Evolutionary conservation across 805 yeast genomes (phyloP).

Genomic region (Candida montana): DNA sequence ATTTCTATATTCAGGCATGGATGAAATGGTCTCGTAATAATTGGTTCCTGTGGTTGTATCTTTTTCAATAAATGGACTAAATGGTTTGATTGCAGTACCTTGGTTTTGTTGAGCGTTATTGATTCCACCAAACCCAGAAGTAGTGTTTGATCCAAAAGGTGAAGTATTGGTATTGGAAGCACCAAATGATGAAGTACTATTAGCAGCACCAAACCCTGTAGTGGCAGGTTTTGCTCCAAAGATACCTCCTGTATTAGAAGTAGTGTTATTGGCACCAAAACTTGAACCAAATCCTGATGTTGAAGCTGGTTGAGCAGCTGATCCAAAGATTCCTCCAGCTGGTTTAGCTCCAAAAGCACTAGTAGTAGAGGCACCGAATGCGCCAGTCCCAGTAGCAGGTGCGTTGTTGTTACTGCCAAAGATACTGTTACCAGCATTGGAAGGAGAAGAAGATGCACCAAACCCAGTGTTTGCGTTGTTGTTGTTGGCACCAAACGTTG

Average conservation of each 20-base stretch:
- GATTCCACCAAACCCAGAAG: conserved; percentile 17
- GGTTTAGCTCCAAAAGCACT: conserved; percentile 25
- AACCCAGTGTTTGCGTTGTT: conserved; percentile 15
- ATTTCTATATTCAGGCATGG: conserved; percentile 87
- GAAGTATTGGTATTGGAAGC: conserved; percentile 28
- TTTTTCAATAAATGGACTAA: conserved; percentile 63
- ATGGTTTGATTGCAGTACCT: conserved; percentile 73
- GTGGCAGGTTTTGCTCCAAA: conserved; percentile 35
- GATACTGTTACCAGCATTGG: conserved; percentile 27
- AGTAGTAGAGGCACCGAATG: conserved; percentile 17
- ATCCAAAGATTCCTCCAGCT: conserved; percentile 20
- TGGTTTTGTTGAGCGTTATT: conserved; percentile 33
- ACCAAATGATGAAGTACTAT: conserved; percentile 22
- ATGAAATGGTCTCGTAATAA: conserved; percentile 65
- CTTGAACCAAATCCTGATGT: conserved; percentile 25
- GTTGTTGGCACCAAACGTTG: conserved; percentile 24
- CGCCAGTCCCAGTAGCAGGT: conserved; percentile 16
- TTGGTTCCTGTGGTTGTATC: conserved; percentile 58
- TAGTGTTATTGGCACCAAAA: conserved; percentile 33
- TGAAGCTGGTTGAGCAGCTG: conserved; percentile 8
- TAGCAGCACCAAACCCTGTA: conserved; percentile 12
- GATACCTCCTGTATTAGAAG: conserved; percentile 26
- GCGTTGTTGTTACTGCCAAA: conserved; percentile 33
- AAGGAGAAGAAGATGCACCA: conserved; percentile 23
- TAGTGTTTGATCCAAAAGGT: conserved; percentile 33